Base-by-base conservation (phyloP, 169 alveolate species). In the Neospora caninum region DNA sequence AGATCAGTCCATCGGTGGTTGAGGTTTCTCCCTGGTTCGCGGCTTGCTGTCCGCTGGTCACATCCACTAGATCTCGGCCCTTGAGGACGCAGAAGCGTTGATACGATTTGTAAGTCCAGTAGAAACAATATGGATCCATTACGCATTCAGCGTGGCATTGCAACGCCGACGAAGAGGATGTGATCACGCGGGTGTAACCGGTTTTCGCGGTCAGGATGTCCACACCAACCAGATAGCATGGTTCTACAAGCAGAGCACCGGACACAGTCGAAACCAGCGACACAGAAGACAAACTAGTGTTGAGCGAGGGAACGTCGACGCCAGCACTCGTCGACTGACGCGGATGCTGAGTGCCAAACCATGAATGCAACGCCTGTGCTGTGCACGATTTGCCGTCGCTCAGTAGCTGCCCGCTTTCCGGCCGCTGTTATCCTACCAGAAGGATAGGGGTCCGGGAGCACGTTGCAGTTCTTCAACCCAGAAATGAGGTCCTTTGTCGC, bases 371-470 rank as follows among this genome's bases (percentile, higher is more conserved):
- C 18, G 58, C 18, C 58, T 49, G 58, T 49, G 0, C 18, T 49
- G 18, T 1, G 58, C 58, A 49, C 58, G 58, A 49, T 22, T 22
- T 49, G 58, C 58, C 18, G 58, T 49, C 58, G 58, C 58, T 49
- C 58, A 49, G 58, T 49, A 22, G 18, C 9, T 0, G 58, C 34
- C 25, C 36, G 78, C 34, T 0, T 0, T 1, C 78, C 31, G 78
- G 78, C 78, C 34, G 78, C 36, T 64, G 36, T n/a, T 13, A 64
- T 20, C 89, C 67, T 25, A 82, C 89, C 89, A 31, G 89, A 82
- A 13, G 89, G 89, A 82, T 82, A 82, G 13, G 89, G 69, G 41
- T 82, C 89, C n/a, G 54, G 42, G 38, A 82, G 70, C 29, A n/a
- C 18, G 67, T 82, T 27, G 41, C 89, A 82, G 70, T 36, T 36